These are phyloP conservation scores for Hypoxylon fragiforme DNA, from an alignment of 495 filamentous ascomycete genomes.

Conservation along the genomic window DNA sequence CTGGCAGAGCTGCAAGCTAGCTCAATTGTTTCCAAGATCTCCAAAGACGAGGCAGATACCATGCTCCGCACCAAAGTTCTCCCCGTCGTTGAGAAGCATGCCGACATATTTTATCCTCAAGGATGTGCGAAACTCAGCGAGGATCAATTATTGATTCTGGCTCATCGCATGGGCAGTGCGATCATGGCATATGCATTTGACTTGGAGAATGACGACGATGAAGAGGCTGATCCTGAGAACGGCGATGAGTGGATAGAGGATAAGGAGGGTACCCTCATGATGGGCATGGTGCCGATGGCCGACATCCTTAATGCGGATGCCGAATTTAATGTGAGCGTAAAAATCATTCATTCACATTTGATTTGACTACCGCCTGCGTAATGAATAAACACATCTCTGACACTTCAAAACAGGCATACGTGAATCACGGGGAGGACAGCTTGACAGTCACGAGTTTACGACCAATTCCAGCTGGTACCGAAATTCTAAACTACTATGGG, in stretches of 20 bases:
- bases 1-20: slow-evolving; percentile 75
- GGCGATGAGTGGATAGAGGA: slow-evolving; percentile 68
- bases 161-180: slow-evolving; percentile 78
- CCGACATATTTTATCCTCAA: slow-evolving; percentile 54
- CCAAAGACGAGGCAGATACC: slow-evolving; percentile 69
- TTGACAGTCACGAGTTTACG: slow-evolving; percentile 70
- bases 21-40: slow-evolving; percentile 76
- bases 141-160: slow-evolving; percentile 59
- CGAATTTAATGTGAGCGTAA: slow-evolving; percentile 67
- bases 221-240: slow-evolving; percentile 59
- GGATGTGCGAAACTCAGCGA: slow-evolving; percentile 46
- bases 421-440: slow-evolving; percentile 68
- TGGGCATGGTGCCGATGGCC: slow-evolving; percentile 91
- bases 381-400: too few species aligned
- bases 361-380: too few species aligned
- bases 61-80: slow-evolving; percentile 66
- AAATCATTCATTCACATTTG: too few species aligned
- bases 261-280: slow-evolving; percentile 62
- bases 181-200: slow-evolving; percentile 98
- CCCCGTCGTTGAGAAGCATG: slow-evolving; percentile 54
- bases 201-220: slow-evolving; percentile 57
- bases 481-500: slow-evolving; percentile 92
- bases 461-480: slow-evolving; percentile 67
- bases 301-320: slow-evolving; percentile 93
- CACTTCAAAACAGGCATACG: slow-evolving; percentile 57